Evolutionary conservation across 2,329 filamentous ascomycete genomes (phyloP).

Genomic region (Blumeria graminis): DNA sequence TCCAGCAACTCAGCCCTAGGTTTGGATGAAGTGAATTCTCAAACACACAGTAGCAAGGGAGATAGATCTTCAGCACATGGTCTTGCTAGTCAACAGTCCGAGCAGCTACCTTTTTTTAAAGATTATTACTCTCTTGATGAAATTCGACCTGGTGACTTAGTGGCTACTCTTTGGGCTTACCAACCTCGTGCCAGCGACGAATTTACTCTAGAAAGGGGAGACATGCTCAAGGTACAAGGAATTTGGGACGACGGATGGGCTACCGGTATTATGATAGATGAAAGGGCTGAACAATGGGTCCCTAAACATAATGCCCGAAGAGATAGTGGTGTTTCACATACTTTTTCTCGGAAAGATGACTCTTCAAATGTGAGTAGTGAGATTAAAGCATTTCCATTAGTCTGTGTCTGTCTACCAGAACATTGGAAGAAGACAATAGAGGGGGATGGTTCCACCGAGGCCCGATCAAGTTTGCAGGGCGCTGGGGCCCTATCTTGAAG

Average conservation of each 20-base stretch:
- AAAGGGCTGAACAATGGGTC: conserved; percentile 78
- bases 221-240: conserved; percentile 94
- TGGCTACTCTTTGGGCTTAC: conserved; percentile 88
- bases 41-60: conserved; percentile 37
- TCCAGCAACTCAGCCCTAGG: conserved; percentile 63
- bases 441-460: conserved; percentile 48
- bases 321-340: conserved; percentile 81
- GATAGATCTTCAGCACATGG: conserved; percentile 70
- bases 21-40: conserved; percentile 45
- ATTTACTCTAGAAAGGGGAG: conserved; percentile 76
- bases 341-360: conserved; percentile 34
- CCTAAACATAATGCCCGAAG: conserved; percentile 50
- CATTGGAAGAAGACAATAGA: conserved; percentile 96
- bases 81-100: conserved; percentile 69
- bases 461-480: not conserved
- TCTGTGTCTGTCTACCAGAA: conserved; percentile 84
- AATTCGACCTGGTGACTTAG: conserved; percentile 73
- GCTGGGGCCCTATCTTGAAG: not conserved
- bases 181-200: conserved; percentile 84
- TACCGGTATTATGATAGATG: conserved; percentile 63
- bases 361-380: conserved; percentile 53
- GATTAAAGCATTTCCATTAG: conserved; percentile 92
- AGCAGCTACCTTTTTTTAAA: conserved; percentile 90
- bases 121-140: conserved; percentile 97
- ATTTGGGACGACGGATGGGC: conserved; percentile 99